Percentiles rank a stretch among this genome's conserved stretches.
phyloP scores from a whole-genome alignment of 768 basidiomycete genomes.

The Hortiboletus campestris region DNA sequence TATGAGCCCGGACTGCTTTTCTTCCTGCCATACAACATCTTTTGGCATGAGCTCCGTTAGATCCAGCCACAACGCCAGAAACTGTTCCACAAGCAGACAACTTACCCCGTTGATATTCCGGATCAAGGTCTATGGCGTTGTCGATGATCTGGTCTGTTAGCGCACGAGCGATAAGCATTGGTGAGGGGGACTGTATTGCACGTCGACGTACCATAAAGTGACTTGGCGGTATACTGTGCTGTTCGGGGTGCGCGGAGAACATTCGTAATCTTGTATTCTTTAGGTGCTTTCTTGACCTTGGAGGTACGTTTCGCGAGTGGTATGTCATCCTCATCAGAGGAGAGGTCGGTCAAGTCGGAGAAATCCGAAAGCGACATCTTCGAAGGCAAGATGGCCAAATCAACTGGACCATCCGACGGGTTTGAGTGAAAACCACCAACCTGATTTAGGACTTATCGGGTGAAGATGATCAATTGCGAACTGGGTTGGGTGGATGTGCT shows the following conservation, averaged over 20 bases:
- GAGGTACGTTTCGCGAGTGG: slow-evolving; percentile 23
- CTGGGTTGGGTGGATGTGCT: background rate
- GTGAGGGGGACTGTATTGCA: background rate
- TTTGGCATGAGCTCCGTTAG: background rate
- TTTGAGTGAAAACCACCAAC: background rate
- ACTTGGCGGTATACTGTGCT: slow-evolving; percentile 41
- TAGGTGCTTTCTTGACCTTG: slow-evolving; percentile 22
- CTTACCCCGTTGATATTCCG: slow-evolving; percentile 65
- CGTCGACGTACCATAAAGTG: slow-evolving; percentile 40
- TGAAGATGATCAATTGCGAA: background rate
- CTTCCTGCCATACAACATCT: slow-evolving; percentile 67
- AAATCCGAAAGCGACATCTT: slow-evolving; percentile 39
- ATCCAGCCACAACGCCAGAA: background rate
- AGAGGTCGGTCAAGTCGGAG: slow-evolving; percentile 50
- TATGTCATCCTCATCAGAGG: slow-evolving; percentile 38
- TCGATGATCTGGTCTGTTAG: slow-evolving; percentile 47
- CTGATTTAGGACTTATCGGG: background rate
- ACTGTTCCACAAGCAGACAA: background rate
- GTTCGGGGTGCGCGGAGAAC: slow-evolving; percentile 39
- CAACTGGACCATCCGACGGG: background rate
- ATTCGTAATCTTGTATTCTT: slow-evolving; percentile 32
- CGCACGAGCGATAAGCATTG: background rate
- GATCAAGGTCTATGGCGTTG: slow-evolving; percentile 52
- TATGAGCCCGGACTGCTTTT: slow-evolving; percentile 59
- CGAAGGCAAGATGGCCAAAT: background rate